Base-by-base conservation (phyloP, 768 basidiomycete genomes). In the Trametes meyenii region DNA sequence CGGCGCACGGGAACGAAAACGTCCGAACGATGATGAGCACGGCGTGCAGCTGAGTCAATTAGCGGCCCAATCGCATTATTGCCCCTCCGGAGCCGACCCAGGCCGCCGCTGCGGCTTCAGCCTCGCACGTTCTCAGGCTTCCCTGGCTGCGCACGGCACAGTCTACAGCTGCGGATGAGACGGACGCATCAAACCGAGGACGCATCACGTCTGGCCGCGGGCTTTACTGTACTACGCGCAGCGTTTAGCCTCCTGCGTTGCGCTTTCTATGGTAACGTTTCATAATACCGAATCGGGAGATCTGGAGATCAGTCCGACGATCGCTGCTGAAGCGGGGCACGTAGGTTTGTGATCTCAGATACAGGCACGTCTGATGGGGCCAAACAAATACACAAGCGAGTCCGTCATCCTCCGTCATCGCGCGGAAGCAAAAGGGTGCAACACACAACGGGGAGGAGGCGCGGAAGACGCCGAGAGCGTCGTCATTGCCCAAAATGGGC, bases 41-140 rank as follows among this genome's bases (percentile, higher is more conserved):
- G 35, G 33, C 3, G 40, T 12, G n/a, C n/a, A 29, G 48, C 49
- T 58, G 57, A 58, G 49, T 50, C 48, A 50, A 58, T 43, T 33
- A 7, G 16, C 19, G 19, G 23, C 5, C 56, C 56, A 58, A 58
- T 58, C 38, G 38, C 13, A 16, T 40, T 55, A 19, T 43, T 40
- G 44, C 44, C 17, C 21, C 44, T 16, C 44, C 21, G 44, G 14
- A 19, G 10, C 14, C 17, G 39, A n/a, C 26, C 42, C 33, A n/a
- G 19, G 50, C 19, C 23, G 36, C 11, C 21, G 14, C 7, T 33
- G 29, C 4, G 29, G 29, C 29, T 33, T 33, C 29, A 33, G 23
- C 17, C 57, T 26, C 16, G 36, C 39, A 10, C 16, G 23, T 10
- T 39, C 21, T 39, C 48, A 16, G 24, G 16, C 5, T 42, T 50